phyloP scores from a whole-genome alignment of 176 grass and related monocot genomes.

The Hordeum vulgare region MorexV3_pseudomolecules_assembly NC_058524.1:414670400-414670899 shows the following conservation, averaged over 20 bases:
- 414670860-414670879: not conserved
- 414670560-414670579: not conserved
- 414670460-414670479: not conserved
- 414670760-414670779: not conserved
- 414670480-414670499: conserved; percentile 15
- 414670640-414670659: not conserved
- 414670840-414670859: not conserved
- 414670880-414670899: not conserved
- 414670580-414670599: not conserved
- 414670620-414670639: not conserved
- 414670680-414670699: not conserved
- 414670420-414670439: not conserved
- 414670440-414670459: not conserved
- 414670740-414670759: not conserved
- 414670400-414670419: not conserved
- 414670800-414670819: not conserved
- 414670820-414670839: not conserved
- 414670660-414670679: not conserved
- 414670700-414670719: no score
- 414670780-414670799: not conserved
- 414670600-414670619: not conserved
- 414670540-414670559: not conserved
- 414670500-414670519: not conserved
- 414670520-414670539: not conserved
- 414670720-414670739: no score